Base-by-base conservation (phyloP, 345 rosid genomes). In the Arabidopsis arenosa region DNA sequence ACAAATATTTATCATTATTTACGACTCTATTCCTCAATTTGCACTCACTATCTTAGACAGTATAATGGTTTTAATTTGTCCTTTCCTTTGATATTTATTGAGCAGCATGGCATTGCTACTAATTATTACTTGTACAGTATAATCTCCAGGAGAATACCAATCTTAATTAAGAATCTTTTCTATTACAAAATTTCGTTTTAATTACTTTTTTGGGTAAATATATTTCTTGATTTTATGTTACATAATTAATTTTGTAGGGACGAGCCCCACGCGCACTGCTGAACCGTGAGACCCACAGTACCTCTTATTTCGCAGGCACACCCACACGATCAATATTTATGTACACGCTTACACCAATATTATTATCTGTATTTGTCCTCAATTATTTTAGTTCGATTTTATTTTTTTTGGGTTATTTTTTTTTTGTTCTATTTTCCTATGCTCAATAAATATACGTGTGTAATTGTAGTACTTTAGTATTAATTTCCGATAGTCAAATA, bases 331-430 rank as follows among this genome's bases (percentile, higher is more conserved):
- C 75, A 63, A 9, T 70, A 77, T 70, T 77, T 40, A 30, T 45
- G 80, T 77, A 70, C 80, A 77, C 80, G 76, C 76, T 77, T 70
- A 77, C 80, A 70, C 59, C 66, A 63, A 33, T 77, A 70, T 45
- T 70, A 76, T 63, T 77, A 77, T 70, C 80, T 77, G 80, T 77
- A 70, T 77, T 63, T 77, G 75, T 77, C 71, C 70, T 70, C 75
- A 63, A 69, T 70, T 76, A 63, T 76, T 76, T 62, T 76, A 3
- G 37, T 30, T 75, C 8, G 49, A 67, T 36, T 57, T 74, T 57
- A 28, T 28, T 28, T 28, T 28, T 28, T 4, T 28, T 28, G 26
- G 26, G 32, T 28, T 28, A 28, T 2, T 28, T 70, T 76, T 76
- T 76, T 76, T 62, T 76, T 2, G 37, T 30, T 75, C 8, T 59